Conservation (phyloP, 805 yeast genomes). For the Barnettozyma populi region DNA sequence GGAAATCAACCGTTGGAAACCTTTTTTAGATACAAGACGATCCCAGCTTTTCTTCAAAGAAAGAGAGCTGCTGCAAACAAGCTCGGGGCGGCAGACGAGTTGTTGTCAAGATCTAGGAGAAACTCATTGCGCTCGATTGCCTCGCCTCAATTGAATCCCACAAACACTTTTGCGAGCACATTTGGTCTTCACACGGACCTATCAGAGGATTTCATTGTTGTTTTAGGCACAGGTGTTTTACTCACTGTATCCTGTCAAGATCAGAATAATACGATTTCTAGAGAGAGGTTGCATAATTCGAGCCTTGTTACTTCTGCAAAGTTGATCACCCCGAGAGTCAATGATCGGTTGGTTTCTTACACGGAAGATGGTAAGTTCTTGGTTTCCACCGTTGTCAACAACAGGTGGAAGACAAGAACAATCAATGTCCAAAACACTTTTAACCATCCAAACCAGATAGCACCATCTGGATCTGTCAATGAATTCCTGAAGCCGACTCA, state of each 20-base stretch:
- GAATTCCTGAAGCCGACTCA: neutral
- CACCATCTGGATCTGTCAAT: neutral
- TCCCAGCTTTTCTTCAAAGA: constrained; percentile 37
- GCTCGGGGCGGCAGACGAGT: constrained; percentile 7
- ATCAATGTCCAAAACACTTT: constrained; percentile 38
- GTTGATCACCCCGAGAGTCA: constrained; percentile 65
- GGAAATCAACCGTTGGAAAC: constrained; percentile 42
- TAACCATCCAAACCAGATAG: constrained; percentile 17
- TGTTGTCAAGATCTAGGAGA: constrained; percentile 29
- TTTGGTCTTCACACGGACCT: constrained; percentile 15
- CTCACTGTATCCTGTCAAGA: constrained; percentile 43
- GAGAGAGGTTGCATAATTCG: constrained; percentile 27
- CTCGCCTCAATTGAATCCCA: constrained; percentile 21
- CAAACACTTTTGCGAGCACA: constrained; percentile 21
- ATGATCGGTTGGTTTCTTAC: constrained; percentile 61
- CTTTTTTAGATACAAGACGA: constrained; percentile 53
- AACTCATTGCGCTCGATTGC: constrained; percentile 25
- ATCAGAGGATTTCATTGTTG: constrained; percentile 41
- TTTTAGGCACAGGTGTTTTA: constrained; percentile 46
- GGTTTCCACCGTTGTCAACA: constrained; percentile 56
- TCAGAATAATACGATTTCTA: constrained; percentile 33
- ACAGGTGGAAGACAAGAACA: constrained; percentile 57
- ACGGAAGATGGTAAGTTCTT: constrained; percentile 45
- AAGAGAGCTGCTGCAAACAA: constrained; percentile 20
- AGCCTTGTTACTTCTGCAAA: constrained; percentile 48